Evolutionary conservation across 768 basidiomycete genomes (phyloP).

Genomic region (Mrakia gelida): DNA sequence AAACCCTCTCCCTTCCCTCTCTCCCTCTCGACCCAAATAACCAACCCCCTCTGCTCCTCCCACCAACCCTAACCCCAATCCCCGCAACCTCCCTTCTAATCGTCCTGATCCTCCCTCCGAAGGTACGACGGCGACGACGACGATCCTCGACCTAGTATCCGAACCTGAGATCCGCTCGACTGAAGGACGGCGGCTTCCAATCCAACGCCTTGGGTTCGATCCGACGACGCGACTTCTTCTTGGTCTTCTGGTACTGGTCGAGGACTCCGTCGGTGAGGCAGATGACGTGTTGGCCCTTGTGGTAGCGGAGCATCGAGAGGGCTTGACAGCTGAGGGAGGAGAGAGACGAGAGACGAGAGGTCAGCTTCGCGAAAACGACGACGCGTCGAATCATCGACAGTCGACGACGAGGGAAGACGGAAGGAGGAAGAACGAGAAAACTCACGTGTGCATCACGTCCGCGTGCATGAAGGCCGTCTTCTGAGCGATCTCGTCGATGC

Average conservation of each 20-base stretch:
- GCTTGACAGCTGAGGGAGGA: conserved; percentile 71
- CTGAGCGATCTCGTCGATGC: conserved; percentile 95
- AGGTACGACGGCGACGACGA: background rate
- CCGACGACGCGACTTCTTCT: conserved; percentile 67
- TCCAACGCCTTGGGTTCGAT: conserved; percentile 74
- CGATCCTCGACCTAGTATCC: conserved; percentile 39
- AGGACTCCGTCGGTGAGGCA: conserved; percentile 84
- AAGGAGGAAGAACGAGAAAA: conserved; percentile 33
- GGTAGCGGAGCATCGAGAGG: conserved; percentile 89
- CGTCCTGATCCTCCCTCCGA: background rate
- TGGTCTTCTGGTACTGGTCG: conserved; percentile 81
- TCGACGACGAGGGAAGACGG: background rate
- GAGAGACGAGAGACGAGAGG: background rate
- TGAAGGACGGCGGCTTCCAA: conserved; percentile 96
- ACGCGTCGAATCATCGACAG: too few relatives aligned
- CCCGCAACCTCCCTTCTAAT: background rate
- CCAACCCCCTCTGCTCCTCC: too few relatives aligned
- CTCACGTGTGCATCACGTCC: conserved; percentile 98
- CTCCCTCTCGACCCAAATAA: too few relatives aligned
- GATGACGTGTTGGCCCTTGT: conserved; percentile 90
- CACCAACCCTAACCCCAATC: too few relatives aligned
- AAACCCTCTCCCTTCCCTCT: too few relatives aligned
- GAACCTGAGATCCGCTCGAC: conserved; percentile 80
- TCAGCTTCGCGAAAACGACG: background rate
- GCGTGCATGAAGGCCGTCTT: conserved; percentile 90